Evolutionary conservation across 1,139 yeast genomes (phyloP), one percentile per base, ranked within the genome.

Genomic region (Hyphopichia khmerensis): DNA sequence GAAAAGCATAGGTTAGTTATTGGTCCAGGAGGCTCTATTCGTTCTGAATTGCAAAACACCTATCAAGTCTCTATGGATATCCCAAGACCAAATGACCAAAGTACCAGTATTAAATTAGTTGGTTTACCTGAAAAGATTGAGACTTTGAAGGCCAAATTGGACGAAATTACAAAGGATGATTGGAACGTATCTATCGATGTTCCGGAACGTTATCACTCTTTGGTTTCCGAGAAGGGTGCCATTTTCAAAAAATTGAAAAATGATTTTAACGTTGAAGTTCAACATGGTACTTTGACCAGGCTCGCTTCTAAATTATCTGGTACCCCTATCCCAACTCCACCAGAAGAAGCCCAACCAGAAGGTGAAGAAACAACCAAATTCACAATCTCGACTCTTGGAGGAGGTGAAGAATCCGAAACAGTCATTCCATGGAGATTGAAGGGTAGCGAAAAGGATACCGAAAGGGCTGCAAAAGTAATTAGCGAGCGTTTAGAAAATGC

Each of bases 11-110:
- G 90, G 55, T 73, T 82, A 18, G 61, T 93, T 46, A 82, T 93
- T 62, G 98, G 98, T 33, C 82, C 91, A 35, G 83, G 83, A 46
- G 98, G 98, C 35, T 60, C 81, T 13, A 77, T 79, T 45, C 88
- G 93, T 67, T 84, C 85, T 52, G 74, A 79, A 10, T 66, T 90
- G 48, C 95, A 90, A 69, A 72, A 76, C 21, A 88, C 85, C 52
- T 87, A 75, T 62, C 70, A 73, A 14, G 93, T 88, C 39, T 60
- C 65, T 24, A 66, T 93, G 45, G 75, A 71, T 40, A 79, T 93
- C 57, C 98, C 98, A 49, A 78, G 80, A 58, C 74, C 79, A 52
- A 70, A 70, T 48, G 74, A 68, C 48, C 64, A 72, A 39, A 70
- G 83, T 39, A 64, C 72, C 11, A 57, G 58, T 19, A 65, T 82